Percentiles rank a stretch among this genome's conserved stretches.
These are phyloP conservation scores for Lachnellula cervina DNA, from an alignment of 2,329 filamentous ascomycete genomes.

Conservation along the genomic window DNA sequence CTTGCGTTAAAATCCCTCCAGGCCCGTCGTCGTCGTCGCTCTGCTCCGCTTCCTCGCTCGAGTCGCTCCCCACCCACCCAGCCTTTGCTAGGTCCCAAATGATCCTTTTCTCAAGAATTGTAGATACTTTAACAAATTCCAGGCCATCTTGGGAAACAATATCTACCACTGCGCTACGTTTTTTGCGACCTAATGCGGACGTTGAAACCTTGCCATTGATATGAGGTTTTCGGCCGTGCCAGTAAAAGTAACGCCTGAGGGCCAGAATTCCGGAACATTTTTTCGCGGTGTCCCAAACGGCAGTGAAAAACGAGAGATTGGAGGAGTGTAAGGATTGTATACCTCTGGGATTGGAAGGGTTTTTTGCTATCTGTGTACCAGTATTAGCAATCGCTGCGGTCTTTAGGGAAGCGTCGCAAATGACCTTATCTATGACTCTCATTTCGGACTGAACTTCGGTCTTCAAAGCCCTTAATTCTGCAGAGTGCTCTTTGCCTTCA, in stretches of 20 bases:
- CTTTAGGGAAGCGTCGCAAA: background rate
- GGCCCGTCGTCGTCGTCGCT: slow-evolving; percentile 41
- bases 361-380: slow-evolving; percentile 18
- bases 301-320: slow-evolving; percentile 61
- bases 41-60: slow-evolving; percentile 37
- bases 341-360: slow-evolving; percentile 30
- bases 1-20: slow-evolving; percentile 55
- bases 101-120: slow-evolving; percentile 57
- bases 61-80: slow-evolving; percentile 51
- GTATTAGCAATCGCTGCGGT: slow-evolving; percentile 6
- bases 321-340: slow-evolving; percentile 58
- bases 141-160: slow-evolving; percentile 58
- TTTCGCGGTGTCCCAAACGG: slow-evolving; percentile 60
- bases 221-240: slow-evolving; percentile 25
- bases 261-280: slow-evolving; percentile 49
- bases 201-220: slow-evolving; percentile 13
- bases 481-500: slow-evolving; percentile 40
- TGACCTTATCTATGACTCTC: slow-evolving; percentile 41
- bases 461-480: slow-evolving; percentile 47
- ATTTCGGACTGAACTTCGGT: slow-evolving; percentile 44
- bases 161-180: slow-evolving; percentile 52
- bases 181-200: slow-evolving; percentile 9
- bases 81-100: slow-evolving; percentile 65
- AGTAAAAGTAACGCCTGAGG: slow-evolving; percentile 54
- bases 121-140: slow-evolving; percentile 66